Evolutionary conservation across 306 rosid species (phyloP).

Genomic region (Rosa lucieae): DNA sequence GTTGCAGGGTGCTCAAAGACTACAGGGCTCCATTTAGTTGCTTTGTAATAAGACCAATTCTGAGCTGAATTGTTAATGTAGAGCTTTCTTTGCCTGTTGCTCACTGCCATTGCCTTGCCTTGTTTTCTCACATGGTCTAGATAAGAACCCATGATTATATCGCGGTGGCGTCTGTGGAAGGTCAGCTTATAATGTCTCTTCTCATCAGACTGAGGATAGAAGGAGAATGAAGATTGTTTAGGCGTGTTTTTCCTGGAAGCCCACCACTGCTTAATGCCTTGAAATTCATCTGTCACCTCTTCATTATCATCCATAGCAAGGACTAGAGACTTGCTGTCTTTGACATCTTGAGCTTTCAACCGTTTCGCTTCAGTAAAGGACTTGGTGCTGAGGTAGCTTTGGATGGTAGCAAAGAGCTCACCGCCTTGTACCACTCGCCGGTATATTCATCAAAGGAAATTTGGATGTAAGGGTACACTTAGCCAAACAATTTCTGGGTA

Average conservation of each 20-base stretch:
- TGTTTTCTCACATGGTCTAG: constrained; percentile 39
- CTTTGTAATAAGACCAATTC: constrained; percentile 22
- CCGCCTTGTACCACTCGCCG: constrained; percentile 25
- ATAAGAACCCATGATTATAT: constrained; percentile 29
- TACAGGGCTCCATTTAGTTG: constrained; percentile 46
- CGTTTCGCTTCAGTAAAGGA: constrained; percentile 34
- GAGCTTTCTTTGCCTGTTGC: constrained; percentile 45
- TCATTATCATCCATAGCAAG: constrained; percentile 53
- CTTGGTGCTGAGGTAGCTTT: constrained; percentile 38
- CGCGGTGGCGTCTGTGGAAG: constrained; percentile 37
- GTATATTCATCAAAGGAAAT: constrained; percentile 46
- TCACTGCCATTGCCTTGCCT: constrained; percentile 23
- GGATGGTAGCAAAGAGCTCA: constrained; percentile 39
- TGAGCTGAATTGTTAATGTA: constrained; percentile 42
- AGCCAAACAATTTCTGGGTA: constrained; percentile 6
- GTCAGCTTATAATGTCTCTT: constrained; percentile 35
- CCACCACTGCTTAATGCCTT: constrained; percentile 57
- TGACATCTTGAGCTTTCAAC: constrained; percentile 47
- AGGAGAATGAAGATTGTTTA: not conserved
- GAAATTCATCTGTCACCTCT: constrained; percentile 37
- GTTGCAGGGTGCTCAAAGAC: constrained; percentile 62
- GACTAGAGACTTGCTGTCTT: constrained; percentile 34
- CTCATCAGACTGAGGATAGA: constrained; percentile 25
- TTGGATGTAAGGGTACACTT: constrained; percentile 42
- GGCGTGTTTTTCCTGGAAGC: not conserved